Conservation (phyloP, 108 stramenopile species). For the Asterionellopsis glacialis region DNA sequence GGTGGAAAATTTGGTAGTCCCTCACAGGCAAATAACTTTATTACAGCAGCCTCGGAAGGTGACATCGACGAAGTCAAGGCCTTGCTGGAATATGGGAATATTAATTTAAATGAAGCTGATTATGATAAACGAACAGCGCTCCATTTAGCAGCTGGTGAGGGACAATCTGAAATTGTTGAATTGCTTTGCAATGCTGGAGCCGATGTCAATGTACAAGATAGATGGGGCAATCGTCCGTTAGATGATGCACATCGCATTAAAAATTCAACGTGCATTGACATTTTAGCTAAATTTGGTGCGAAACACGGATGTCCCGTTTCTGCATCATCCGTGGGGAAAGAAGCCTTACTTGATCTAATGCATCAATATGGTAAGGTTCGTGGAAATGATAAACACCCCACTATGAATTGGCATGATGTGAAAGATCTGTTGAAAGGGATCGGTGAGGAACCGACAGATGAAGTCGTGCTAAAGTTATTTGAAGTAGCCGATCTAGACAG, state of each 20-base stretch:
- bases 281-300: constrained; percentile 45
- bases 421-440: constrained; percentile 41
- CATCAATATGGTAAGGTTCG: constrained; percentile 44
- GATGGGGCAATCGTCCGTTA: constrained; percentile 71
- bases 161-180: constrained; percentile 45
- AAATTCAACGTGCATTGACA: constrained; percentile 22
- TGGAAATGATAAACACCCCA: constrained; percentile 14
- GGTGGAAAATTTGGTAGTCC: constrained; percentile 58
- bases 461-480: constrained; percentile 48
- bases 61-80: constrained; percentile 61
- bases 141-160: constrained; percentile 71
- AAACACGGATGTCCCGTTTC: constrained; percentile 2
- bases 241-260: constrained; percentile 55
- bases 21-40: constrained; percentile 46
- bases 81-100: constrained; percentile 31
- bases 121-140: constrained; percentile 77
- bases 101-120: constrained; percentile 63
- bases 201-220: constrained; percentile 63
- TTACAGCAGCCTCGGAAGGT: constrained; percentile 57
- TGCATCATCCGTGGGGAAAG: constrained; percentile 12
- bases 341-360: constrained; percentile 49
- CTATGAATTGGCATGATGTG: constrained; percentile 58
- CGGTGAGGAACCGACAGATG: constrained; percentile 54
- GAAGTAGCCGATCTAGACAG: constrained; percentile 47
- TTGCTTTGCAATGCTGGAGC: constrained; percentile 59